Evolutionary conservation across 352 stramenopile genomes (phyloP).

Genomic region (Pythium aphanidermatum): DNA sequence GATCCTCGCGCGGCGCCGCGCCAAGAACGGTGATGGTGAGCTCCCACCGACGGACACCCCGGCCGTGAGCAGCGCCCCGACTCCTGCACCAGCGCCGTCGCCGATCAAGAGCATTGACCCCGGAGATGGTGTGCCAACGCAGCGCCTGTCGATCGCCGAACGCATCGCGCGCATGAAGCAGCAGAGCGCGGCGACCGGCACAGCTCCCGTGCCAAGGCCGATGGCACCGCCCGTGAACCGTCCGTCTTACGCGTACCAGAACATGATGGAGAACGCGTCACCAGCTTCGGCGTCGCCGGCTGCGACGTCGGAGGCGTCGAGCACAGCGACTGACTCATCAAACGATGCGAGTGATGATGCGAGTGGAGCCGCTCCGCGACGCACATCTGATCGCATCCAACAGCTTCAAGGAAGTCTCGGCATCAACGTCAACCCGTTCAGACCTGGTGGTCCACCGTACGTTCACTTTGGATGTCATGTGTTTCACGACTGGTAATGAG

Average conservation of each 20-base stretch:
- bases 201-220: conserved; percentile 21
- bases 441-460: conserved; percentile 27
- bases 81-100: conserved; percentile 8
- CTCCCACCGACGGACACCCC: conserved; percentile 17
- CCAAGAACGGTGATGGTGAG: conserved; percentile 49
- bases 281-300: neutral
- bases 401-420: conserved; percentile 75
- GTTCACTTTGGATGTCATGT: too few relatives aligned
- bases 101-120: conserved; percentile 5
- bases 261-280: neutral
- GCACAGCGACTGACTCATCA: conserved; percentile 8
- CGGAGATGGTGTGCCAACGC: conserved; percentile 3
- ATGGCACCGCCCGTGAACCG: conserved; percentile 23
- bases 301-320: neutral
- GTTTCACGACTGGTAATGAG: too few relatives aligned
- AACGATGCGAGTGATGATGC: conserved; percentile 26
- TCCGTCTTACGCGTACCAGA: conserved; percentile 3
- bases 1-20: conserved; percentile 70
- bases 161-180: conserved; percentile 69
- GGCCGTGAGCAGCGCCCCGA: conserved; percentile 25
- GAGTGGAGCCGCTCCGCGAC: conserved; percentile 20
- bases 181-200: conserved; percentile 40
- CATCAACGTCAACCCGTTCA: conserved; percentile 83
- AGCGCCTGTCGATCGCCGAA: conserved; percentile 58
- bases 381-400: conserved; percentile 47